Percentiles rank a stretch among this genome's conserved stretches.
These are phyloP conservation scores for Penicillium verrucosum DNA, from an alignment of 2,329 filamentous ascomycete species.

Conservation along the genomic window DNA sequence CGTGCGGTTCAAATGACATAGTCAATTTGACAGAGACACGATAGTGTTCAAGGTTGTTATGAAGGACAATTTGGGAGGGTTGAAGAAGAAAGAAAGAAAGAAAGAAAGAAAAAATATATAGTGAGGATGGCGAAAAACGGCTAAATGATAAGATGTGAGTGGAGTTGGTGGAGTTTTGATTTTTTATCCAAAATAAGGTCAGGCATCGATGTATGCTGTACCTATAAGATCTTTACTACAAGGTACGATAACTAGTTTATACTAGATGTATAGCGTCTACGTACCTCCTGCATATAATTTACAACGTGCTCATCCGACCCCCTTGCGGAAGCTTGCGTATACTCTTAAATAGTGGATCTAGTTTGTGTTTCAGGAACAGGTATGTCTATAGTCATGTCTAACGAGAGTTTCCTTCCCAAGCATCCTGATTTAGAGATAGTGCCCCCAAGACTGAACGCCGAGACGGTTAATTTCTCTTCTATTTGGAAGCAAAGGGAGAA, in stretches of 20 bases:
- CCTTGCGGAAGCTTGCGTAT: slow-evolving; percentile 19
- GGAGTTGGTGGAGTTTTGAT: slow-evolving; percentile 13
- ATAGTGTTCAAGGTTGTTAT: neutral
- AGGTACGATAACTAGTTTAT: neutral
- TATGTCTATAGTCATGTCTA: neutral
- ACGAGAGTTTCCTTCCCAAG: no score
- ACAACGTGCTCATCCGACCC: neutral
- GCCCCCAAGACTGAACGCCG: neutral
- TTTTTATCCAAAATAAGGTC: slow-evolving; percentile 3
- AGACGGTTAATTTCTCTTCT: neutral
- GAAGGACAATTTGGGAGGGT: neutral
- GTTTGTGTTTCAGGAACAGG: neutral
- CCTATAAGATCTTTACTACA: neutral
- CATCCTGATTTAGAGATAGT: no score
- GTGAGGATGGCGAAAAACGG: slow-evolving; percentile 1
- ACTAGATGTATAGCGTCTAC: neutral
- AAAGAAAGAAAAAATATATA: no score
- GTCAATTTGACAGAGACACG: neutral
- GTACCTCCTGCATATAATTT: neutral
- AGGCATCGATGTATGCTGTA: neutral
- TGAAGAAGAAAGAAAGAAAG: neutral
- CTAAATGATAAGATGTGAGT: slow-evolving; percentile 8
- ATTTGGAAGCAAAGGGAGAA: neutral
- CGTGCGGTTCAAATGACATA: slow-evolving; percentile 12
- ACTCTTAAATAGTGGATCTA: neutral